These are phyloP conservation scores for Naematelia encephala DNA, from an alignment of 768 basidiomycete species.

Conservation along the genomic window DNA sequence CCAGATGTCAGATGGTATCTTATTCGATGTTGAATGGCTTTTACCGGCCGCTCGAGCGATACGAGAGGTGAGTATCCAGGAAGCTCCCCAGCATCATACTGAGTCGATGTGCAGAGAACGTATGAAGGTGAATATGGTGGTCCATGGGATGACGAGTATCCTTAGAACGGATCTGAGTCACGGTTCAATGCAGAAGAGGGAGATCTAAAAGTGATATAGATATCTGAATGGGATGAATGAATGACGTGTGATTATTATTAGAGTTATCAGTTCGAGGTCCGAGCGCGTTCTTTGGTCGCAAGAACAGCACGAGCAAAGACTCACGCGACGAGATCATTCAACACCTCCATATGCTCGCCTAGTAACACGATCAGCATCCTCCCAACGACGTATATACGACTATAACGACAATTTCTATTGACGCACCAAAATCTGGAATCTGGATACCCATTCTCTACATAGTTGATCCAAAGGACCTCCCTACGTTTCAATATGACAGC, in stretches of 20 bases:
- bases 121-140: not conserved
- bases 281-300: too few species aligned
- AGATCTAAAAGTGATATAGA: not conserved
- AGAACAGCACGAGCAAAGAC: too few species aligned
- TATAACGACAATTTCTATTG: not conserved
- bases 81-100: not conserved
- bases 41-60: slow-evolving; percentile 15
- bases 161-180: not conserved
- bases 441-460: not conserved
- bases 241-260: not conserved
- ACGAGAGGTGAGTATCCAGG: slow-evolving; percentile 10
- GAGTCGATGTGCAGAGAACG: not conserved
- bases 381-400: not conserved
- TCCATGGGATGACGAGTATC: slow-evolving; percentile 5
- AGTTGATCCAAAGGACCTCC: not conserved
- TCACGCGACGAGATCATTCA: not conserved
- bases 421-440: not conserved
- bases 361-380: too few species aligned
- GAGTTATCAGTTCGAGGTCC: not conserved
- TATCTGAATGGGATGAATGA: not conserved
- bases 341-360: too few species aligned
- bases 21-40: slow-evolving; percentile 5
- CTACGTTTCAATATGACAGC: slow-evolving; percentile 2
- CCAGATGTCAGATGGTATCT: not conserved
- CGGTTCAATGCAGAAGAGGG: too few species aligned